Evolutionary conservation across 192 early-diverging fungal genomes (phyloP), one percentile per base, ranked within the genome.

Genomic region (Dimargaris cristalligena): DNA sequence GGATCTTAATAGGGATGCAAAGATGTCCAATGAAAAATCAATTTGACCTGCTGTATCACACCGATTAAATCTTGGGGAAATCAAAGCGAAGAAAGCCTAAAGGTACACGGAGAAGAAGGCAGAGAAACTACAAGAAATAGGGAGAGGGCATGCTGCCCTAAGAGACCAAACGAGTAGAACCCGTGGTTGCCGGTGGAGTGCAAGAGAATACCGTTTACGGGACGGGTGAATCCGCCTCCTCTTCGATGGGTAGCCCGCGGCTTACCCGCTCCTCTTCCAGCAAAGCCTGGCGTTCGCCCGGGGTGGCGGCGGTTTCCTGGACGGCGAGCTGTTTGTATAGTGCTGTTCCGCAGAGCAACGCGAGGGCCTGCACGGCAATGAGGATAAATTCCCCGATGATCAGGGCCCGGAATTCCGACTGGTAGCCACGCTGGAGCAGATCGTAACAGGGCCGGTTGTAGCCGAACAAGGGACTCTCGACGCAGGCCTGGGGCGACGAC

Each of bases 401-500:
- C 3, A 56, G 14, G 20, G 34, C 26, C 10, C 54, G 30, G 3
- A 56, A 33, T 33, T 56, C 54, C 16, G 54, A 34, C 30, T 56
- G 54, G 18, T 65, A 65, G 23, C 51, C 41, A 25, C 4, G 0
- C n/a, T 50, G 32, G n/a, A 65, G 47, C 50, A 38, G 32, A 3
- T 48, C 10, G 18, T 38, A 65, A 22, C 63, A 65, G 3, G 63
- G 26, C 26, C 30, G 50, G 25, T 65, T 26, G n/a, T 60, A 60
- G 18, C 63, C 63, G 22, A 52, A 65, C 31, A 52, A 46, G 32
- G 59, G 18, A 28, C 59, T 65, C 22, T 65, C 38, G 1, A 41
- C 23, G 59, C 63, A 65, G 22, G 63, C 63, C 20, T 63, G 26
- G 2, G 63, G 63, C 22, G 50, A 41, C 25, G 29, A 38, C 51